Evolutionary conservation across 2,329 filamentous ascomycete genomes (phyloP), one percentile per base, ranked within the genome.

Genomic region (Dothiorella sarmentorum): DNA sequence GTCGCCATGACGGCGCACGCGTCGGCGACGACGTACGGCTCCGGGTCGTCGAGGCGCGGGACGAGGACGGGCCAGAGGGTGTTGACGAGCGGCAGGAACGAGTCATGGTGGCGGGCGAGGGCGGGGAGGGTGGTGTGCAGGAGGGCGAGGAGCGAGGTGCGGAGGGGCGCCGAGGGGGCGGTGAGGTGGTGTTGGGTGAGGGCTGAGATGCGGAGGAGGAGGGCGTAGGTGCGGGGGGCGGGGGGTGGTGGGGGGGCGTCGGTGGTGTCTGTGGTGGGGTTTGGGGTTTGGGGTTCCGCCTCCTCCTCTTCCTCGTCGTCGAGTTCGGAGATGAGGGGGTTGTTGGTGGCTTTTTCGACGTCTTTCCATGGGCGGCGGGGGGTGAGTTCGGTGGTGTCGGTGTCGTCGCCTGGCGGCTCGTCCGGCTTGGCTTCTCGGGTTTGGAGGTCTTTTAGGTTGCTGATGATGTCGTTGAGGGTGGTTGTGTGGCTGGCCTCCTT

Each of bases 141-240:
- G 5, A 97, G 84, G 15, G 85, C 82, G 9, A 99, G 83, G 3
- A 99, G 81, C 0, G 88, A 90, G 27, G 85, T 85, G 38, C 93
- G 86, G 7, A 99, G 81, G 10, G 85, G 83, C 0, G 92, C 85
- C 0, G 91, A 92, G 0, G 90, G 86, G 0, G 91, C 92, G 5
- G 93, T 91, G 10, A 99, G 82, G 72, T 97, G 94, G 69, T 96
- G 87, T 68, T 96, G 92, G 4, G 91, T 93, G 1, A 96, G 84
- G 49, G 84, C 83, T 22, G 91, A 85, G 59, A 99, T 94, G 59
- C 87, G 87, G 31, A 91, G 81, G 3, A 97, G 83, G 10, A 97
- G 81, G n/a, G 80, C 80, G 71, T 95, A 95, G 0, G 89, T 90
- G 63, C 89, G 88, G 44, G 88, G 89, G 33, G 82, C 75, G 0